Evolutionary conservation across 352 stramenopile genomes (phyloP), one percentile per base, ranked within the genome.

Genomic region (Globisporangium canariense): DNA sequence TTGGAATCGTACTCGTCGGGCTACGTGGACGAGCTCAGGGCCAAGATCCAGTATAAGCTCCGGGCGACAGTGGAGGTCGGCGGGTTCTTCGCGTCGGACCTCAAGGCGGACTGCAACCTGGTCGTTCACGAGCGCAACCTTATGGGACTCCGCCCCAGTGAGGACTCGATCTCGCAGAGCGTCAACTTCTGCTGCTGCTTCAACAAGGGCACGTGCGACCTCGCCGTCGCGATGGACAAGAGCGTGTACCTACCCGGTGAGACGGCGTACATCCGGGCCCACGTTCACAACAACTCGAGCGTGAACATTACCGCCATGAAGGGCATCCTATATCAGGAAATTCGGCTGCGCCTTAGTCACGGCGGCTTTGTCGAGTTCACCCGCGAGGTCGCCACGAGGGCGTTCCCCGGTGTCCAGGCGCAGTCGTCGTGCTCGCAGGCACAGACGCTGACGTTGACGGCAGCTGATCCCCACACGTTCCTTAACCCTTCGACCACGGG

Each of bases 21-120:
- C n/a, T 65, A 70, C 25, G 58, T 89, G 18, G 65, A 78, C 14
- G 68, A 83, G 13, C 45, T 90, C 20, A 67, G 75, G 36, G 83
- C 76, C 11, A 77, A 80, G 51, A 91, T 89, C 79, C 82, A 88
- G 71, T 91, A 91, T 76, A 89, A 87, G 58, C 78, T 90, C 71
- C 89, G 90, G 64, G 81, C 77, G 3, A 89, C 83, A 20, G 73
- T 90, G 7, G 79, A 87, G 38, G 79, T 91, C 25, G 64, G 66
- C 55, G 83, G 83, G 0, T 82, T 79, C 60, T 83, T 88, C 40
- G 62, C 81, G 11, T 84, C 74, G 6, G 83, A 91, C 47, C 71
- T 91, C 65, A 89, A 88, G 63, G 73, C 76, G 2, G 78, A 84
- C 53, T 81, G 72, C 58, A 66, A 73, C 32, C 43, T 91, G 34